Percentiles rank a stretch among this genome's conserved stretches.
Conservation (phyloP, 2,329 filamentous ascomycete species). For the Botrytis sinoallii region DNA sequence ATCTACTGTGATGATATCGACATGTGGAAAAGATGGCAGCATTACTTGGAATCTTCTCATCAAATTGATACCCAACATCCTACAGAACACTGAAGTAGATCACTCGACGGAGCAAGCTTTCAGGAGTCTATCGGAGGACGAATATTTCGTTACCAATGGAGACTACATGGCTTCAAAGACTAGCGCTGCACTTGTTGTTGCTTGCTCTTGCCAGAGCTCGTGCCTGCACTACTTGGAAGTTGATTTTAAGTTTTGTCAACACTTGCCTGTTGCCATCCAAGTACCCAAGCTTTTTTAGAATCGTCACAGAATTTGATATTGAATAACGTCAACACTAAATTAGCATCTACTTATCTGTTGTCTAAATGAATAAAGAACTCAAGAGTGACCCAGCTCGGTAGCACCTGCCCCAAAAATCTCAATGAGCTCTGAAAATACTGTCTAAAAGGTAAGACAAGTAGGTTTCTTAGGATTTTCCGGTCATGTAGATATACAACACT, state of each 20-base stretch:
- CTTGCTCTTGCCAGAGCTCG: neutral
- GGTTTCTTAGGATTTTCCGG: neutral
- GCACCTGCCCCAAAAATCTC: neutral
- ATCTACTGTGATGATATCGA: neutral
- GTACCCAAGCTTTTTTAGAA: neutral
- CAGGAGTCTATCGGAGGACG: neutral
- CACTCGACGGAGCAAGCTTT: neutral
- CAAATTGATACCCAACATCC: neutral
- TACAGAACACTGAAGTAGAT: neutral
- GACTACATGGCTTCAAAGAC: neutral
- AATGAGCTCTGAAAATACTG: neutral
- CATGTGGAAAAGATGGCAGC: neutral
- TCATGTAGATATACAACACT: neutral
- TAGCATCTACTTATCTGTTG: accelerated
- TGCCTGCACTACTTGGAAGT: neutral
- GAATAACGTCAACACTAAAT: neutral
- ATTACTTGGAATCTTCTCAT: neutral
- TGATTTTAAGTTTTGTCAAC: neutral
- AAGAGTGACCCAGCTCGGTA: neutral
- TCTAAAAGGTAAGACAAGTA: too few species aligned
- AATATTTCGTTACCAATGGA: neutral
- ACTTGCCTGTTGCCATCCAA: neutral
- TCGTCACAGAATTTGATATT: neutral
- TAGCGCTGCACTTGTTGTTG: neutral
- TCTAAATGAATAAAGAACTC: neutral